Evolutionary conservation across 2,329 filamentous ascomycete genomes (phyloP).

Genomic region (Phialemonium atrogriseum): DNA sequence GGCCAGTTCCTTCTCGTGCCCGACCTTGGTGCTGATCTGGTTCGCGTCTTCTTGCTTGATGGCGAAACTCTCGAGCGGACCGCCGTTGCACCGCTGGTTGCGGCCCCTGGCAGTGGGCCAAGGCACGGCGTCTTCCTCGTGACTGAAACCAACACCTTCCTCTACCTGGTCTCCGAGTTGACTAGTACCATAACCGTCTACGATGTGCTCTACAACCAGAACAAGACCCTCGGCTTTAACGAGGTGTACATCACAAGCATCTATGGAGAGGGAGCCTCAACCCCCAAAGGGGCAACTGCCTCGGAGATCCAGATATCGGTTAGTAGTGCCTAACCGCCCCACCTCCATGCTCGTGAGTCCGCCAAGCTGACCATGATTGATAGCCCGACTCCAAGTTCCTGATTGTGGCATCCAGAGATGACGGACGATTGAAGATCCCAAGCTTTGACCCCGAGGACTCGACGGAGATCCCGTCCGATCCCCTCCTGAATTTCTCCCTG

Average conservation of each 20-base stretch:
- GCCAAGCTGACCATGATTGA: slow-evolving; percentile 4
- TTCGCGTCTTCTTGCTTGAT: slow-evolving; percentile 49
- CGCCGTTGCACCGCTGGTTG: slow-evolving; percentile 28
- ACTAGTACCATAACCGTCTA: slow-evolving; percentile 49
- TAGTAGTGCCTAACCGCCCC: slow-evolving; percentile 21
- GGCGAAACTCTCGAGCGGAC: slow-evolving; percentile 34
- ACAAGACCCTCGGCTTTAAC: slow-evolving; percentile 32
- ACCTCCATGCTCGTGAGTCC: neutral
- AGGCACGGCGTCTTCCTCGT: slow-evolving; percentile 54
- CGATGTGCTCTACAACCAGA: slow-evolving; percentile 40
- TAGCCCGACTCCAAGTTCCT: slow-evolving; percentile 55
- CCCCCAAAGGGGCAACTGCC: slow-evolving; percentile 34
- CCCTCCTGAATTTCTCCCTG: slow-evolving; percentile 55
- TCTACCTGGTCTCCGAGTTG: slow-evolving; percentile 57
- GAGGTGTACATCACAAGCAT: slow-evolving; percentile 39
- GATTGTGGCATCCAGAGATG: slow-evolving; percentile 60
- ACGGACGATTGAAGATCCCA: slow-evolving; percentile 41
- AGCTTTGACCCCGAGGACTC: slow-evolving; percentile 35
- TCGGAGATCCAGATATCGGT: slow-evolving; percentile 53
- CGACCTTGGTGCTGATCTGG: slow-evolving; percentile 56
- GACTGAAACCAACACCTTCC: slow-evolving; percentile 34
- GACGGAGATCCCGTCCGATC: slow-evolving; percentile 47
- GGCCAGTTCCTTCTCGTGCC: slow-evolving; percentile 54
- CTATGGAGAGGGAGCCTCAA: slow-evolving; percentile 33
- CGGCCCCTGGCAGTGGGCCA: slow-evolving; percentile 50